These are phyloP conservation scores for Cordyceps cicadae DNA, from an alignment of 2,329 filamentous ascomycete genomes.

Conservation along the genomic window DNA sequence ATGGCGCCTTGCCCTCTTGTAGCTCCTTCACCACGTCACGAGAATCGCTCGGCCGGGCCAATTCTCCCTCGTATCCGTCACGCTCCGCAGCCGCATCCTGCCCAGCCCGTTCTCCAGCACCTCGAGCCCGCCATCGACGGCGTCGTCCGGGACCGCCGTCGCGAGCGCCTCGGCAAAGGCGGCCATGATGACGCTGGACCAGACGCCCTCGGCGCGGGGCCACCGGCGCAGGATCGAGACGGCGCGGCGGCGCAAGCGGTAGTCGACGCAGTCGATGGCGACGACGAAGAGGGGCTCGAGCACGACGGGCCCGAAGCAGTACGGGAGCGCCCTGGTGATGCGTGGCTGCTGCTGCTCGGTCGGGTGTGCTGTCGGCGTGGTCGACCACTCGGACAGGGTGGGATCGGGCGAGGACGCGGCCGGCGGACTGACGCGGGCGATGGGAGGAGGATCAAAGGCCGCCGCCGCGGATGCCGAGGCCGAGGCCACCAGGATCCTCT, in stretches of 20 bases:
- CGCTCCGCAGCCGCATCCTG: not conserved
- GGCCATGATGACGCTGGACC: conserved; percentile 5
- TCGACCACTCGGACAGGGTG: not conserved
- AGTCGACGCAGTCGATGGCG: not conserved
- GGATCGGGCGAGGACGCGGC: not conserved
- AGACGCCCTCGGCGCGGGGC: not conserved
- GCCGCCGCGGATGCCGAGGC: not conserved
- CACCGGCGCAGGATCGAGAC: not conserved
- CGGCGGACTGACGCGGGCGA: not conserved
- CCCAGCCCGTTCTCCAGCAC: not conserved
- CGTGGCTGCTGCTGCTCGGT: too few relatives aligned
- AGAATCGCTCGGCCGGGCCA: not conserved
- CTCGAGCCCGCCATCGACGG: not conserved
- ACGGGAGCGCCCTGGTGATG: not conserved
- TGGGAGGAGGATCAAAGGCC: not conserved
- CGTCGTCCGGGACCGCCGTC: not conserved
- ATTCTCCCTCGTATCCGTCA: not conserved
- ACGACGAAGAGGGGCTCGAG: not conserved
- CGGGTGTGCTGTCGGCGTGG: not conserved
- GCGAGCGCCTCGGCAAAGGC: not conserved
- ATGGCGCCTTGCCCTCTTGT: too few relatives aligned
- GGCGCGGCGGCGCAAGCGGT: not conserved
- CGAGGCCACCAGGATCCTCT: not conserved
- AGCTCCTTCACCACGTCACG: not conserved
- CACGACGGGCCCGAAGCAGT: not conserved